These are phyloP conservation scores for Hypoxylon lienhwacheense DNA, from an alignment of 495 filamentous ascomycete genomes.

Conservation along the genomic window DNA sequence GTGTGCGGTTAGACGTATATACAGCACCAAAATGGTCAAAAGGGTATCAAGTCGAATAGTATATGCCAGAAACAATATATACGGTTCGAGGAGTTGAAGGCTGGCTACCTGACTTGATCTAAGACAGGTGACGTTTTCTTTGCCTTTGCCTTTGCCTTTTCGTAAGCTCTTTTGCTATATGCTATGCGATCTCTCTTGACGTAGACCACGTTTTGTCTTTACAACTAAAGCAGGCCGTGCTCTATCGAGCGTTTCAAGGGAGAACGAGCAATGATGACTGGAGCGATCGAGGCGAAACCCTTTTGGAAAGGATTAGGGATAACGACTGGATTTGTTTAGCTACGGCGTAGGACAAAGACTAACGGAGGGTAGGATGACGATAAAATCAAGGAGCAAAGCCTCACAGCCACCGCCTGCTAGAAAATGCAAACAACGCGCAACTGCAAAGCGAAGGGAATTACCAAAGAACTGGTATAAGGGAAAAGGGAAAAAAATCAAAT, in stretches of 20 bases:
- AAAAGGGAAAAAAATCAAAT: too few relatives aligned
- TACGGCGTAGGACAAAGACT: slow-evolving; percentile 28
- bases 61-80: slow-evolving; percentile 6
- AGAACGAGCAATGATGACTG: slow-evolving; percentile 10
- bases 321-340: slow-evolving; percentile 25
- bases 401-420: slow-evolving; percentile 19
- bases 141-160: neutral
- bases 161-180: too few relatives aligned
- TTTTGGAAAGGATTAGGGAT: slow-evolving; percentile 30
- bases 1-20: slow-evolving; percentile 16
- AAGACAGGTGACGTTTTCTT: slow-evolving; percentile 16
- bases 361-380: slow-evolving; percentile 3
- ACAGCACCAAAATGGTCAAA: slow-evolving; percentile 4
- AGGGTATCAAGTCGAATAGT: slow-evolving; percentile 18
- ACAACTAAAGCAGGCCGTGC: slow-evolving; percentile 25
- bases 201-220: slow-evolving; percentile 16
- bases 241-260: slow-evolving; percentile 27
- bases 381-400: slow-evolving; percentile 16
- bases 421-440: slow-evolving; percentile 12
- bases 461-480: slow-evolving; percentile 29
- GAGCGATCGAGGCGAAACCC: slow-evolving; percentile 23
- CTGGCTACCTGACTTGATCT: neutral
- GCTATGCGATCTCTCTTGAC: slow-evolving; percentile 9
- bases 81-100: neutral
- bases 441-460: slow-evolving; percentile 19